Evolutionary conservation across 176 grass and related monocot genomes (phyloP).

Genomic region (Musa itinerans): DNA sequence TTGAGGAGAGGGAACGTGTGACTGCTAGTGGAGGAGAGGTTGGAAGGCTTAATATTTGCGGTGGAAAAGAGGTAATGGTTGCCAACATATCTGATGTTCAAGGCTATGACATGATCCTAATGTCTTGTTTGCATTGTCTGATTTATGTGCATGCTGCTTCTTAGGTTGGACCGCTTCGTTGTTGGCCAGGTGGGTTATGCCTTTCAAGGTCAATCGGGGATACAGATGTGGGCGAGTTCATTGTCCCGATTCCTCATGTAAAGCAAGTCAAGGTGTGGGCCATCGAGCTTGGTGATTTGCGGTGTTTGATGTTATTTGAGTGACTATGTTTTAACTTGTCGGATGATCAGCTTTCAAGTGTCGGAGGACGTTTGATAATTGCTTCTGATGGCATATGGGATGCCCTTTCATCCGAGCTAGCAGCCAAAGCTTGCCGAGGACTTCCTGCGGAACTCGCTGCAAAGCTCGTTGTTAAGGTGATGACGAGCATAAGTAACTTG

Average conservation of each 20-base stretch:
- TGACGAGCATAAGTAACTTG: constrained; percentile 1
- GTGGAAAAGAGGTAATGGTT: constrained; percentile 64
- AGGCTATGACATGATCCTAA: background rate
- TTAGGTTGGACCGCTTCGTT: constrained; percentile 83
- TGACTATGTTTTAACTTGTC: constrained; percentile 9
- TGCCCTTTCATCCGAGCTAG: constrained; percentile 64
- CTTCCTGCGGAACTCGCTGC: constrained; percentile 80
- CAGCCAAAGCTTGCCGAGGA: constrained; percentile 59
- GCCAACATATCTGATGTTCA: background rate
- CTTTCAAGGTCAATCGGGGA: constrained; percentile 95
- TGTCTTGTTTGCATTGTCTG: background rate
- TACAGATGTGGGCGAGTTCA: constrained; percentile 91
- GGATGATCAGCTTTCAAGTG: constrained; percentile 60
- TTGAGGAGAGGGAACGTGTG: constrained; percentile 80
- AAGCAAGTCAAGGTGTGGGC: constrained; percentile 94
- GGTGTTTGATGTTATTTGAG: background rate
- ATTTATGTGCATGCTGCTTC: constrained; percentile 5
- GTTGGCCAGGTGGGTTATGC: constrained; percentile 97
- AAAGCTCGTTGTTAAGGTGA: constrained; percentile 90
- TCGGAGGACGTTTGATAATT: constrained; percentile 92
- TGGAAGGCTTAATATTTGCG: constrained; percentile 78
- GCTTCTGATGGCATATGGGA: constrained; percentile 99
- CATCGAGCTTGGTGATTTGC: background rate
- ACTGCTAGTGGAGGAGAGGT: constrained; percentile 90
- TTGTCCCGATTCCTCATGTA: constrained; percentile 87